Evolutionary conservation across 2,329 filamentous ascomycete species (phyloP), one percentile per base, ranked within the genome.

Genomic region (Colletotrichum endophyticum): DNA sequence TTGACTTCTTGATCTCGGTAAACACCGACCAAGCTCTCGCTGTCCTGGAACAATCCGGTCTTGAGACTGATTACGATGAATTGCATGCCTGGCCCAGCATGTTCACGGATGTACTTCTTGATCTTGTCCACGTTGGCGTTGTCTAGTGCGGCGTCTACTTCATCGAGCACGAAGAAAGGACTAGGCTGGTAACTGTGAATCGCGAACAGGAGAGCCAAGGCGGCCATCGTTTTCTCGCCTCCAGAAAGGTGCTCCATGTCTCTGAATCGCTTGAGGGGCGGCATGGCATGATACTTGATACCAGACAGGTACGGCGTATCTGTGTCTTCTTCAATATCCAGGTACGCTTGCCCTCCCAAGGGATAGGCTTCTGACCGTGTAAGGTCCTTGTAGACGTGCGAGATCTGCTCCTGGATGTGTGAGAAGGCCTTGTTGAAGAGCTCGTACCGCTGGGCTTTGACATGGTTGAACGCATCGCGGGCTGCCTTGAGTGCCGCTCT

Each of bases 171-270:
- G 84, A 99, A 99, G 88, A 99, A 99, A 0, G 98, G 97, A 76
- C 92, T 95, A 0, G 97, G 96, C 83, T 98, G 96, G 87, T 96
- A 99, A 76, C 94, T 96, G 88, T 99, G 97, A 73, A 99, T 96
- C 27, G 97, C 97, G 84, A 99, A 99, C 6, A 99, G 91, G 56
- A 99, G 90, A n/a, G 97, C 97, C 53, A 99, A 89, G 16, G 97
- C 97, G 3, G 97, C 97, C 94, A 99, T 99, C 0, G 97, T 99
- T 89, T 99, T 99, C 87, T 99, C 97, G 72, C 97, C 97, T 81
- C 97, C 97, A 2, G 95, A 98, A 12, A 99, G 89, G 84, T 98
- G 97, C 85, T 99, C 97, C 97, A 99, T 99, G 84, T 99, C 98
- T 81, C 97, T 92, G 91, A 99, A 99, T 62, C 97, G 95, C 88